These are phyloP conservation scores for Pueraria montana DNA, from an alignment of 306 rosid genomes.

Conservation along the genomic window DNA sequence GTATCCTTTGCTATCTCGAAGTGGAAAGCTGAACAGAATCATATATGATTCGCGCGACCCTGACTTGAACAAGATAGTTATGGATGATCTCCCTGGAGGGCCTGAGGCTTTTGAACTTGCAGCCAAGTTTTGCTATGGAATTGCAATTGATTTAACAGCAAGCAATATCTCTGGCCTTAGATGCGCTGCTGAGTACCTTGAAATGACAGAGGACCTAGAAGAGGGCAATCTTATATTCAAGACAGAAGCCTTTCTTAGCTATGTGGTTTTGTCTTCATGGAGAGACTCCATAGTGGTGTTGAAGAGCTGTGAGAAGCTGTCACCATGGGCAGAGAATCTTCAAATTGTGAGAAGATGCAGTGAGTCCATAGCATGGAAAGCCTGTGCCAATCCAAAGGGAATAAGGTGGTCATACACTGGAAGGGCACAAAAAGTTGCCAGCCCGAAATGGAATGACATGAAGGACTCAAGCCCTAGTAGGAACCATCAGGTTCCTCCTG, in stretches of 20 bases:
- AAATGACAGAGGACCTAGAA: conserved; percentile 97
- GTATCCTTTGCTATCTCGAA: conserved; percentile 93
- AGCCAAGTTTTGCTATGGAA: conserved; percentile 90
- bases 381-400: conserved; percentile 96
- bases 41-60: conserved; percentile 77
- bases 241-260: conserved; percentile 97
- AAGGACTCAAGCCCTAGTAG: conserved; percentile 86
- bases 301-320: conserved; percentile 94
- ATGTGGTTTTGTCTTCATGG: conserved; percentile 98
- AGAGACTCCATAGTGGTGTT: conserved; percentile 92
- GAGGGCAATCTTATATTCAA: conserved; percentile 99
- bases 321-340: conserved; percentile 97
- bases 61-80: conserved; percentile 67
- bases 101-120: conserved; percentile 87
- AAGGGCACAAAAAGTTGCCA: conserved; percentile 67
- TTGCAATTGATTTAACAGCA: conserved; percentile 91
- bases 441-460: conserved; percentile 86
- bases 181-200: conserved; percentile 93
- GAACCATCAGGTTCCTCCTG: conserved; percentile 83
- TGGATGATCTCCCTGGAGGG: conserved; percentile 94
- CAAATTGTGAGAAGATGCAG: conserved; percentile 95
- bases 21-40: conserved; percentile 93
- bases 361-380: conserved; percentile 98
- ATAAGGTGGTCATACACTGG: conserved; percentile 98
- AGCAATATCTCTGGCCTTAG: conserved; percentile 94